A percentile compares a stretch with the other conserved stretches of the same genome.
Conservation (phyloP, 2,329 filamentous ascomycete species). For the Dactylellina haptotyla region DNA sequence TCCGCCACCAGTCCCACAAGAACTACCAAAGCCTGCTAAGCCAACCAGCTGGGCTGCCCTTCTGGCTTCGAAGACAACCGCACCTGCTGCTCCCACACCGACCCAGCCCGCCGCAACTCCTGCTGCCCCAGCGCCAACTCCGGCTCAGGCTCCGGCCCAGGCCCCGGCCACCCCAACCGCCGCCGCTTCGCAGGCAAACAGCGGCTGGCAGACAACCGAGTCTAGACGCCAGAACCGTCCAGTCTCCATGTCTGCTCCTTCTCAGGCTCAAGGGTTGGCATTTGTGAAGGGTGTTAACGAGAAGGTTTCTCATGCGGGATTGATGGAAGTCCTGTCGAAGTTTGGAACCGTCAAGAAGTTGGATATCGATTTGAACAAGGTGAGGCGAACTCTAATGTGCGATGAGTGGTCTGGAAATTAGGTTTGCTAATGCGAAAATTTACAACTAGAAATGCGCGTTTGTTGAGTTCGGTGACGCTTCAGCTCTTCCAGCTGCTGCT, state of each 20-base stretch:
- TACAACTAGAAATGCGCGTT: constrained; percentile 92
- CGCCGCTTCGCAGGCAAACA: constrained; percentile 64
- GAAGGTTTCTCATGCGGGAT: constrained; percentile 77
- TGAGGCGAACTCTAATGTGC: constrained; percentile 62
- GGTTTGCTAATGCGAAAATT: neutral
- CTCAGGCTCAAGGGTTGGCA: constrained; percentile 69
- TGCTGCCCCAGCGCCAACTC: constrained; percentile 60
- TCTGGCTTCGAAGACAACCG: constrained; percentile 17
- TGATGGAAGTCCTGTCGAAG: constrained; percentile 75
- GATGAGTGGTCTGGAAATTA: neutral
- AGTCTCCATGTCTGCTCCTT: constrained; percentile 59
- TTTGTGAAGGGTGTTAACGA: constrained; percentile 97
- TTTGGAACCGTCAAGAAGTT: constrained; percentile 78
- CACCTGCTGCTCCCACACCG: constrained; percentile 55
- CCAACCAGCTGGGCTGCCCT: constrained; percentile 50
- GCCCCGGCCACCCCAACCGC: constrained; percentile 60
- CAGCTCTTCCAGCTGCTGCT: constrained; percentile 84
- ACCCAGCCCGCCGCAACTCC: constrained; percentile 59
- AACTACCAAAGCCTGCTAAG: constrained; percentile 46
- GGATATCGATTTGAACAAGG: constrained; percentile 84
- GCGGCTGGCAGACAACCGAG: constrained; percentile 86
- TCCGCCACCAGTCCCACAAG: constrained; percentile 46
- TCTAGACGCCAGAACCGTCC: constrained; percentile 58
- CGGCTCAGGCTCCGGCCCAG: constrained; percentile 65
- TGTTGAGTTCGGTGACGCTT: constrained; percentile 84